A percentile compares a stretch with the other conserved stretches of the same genome.
phyloP scores from a whole-genome alignment of 371 early-diverging fungal genomes.

The Nematocida parisii region DNA sequence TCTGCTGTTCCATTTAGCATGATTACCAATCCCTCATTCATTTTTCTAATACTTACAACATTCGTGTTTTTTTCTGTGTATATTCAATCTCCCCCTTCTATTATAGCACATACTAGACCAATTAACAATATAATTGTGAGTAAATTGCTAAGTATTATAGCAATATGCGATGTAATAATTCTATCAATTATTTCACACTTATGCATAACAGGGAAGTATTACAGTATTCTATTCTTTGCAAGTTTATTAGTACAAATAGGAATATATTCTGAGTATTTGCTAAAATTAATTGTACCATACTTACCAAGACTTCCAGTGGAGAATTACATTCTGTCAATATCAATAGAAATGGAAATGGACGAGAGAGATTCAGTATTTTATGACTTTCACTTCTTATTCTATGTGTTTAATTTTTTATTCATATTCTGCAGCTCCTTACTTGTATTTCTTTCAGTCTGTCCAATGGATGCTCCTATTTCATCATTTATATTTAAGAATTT shows the following conservation, averaged over 20 bases:
- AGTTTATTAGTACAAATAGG: neutral
- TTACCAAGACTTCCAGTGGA: slow-evolving; percentile 3
- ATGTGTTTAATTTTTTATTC: neutral
- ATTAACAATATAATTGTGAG: neutral
- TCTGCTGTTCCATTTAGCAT: neutral
- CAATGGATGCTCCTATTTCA: neutral
- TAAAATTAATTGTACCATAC: neutral
- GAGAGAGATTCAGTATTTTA: neutral
- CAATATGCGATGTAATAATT: neutral
- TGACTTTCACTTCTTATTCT: neutral
- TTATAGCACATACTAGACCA: neutral
- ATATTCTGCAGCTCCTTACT: neutral
- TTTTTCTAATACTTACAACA: neutral
- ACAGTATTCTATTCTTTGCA: neutral
- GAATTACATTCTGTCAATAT: slow-evolving; percentile 1
- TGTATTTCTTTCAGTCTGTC: neutral
- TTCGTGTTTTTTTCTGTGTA: slow-evolving; percentile 24
- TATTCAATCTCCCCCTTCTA: slow-evolving; percentile 16
- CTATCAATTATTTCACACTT: neutral
- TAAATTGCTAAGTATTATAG: neutral
- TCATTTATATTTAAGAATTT: slow-evolving; percentile 2
- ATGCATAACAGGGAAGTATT: neutral
- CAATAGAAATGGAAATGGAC: neutral
- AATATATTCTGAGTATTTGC: slow-evolving; percentile 14
- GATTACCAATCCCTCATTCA: slow-evolving; percentile 7